phyloP scores from a whole-genome alignment of 2,329 filamentous ascomycete genomes.

The Xylariales sp. region DNA sequence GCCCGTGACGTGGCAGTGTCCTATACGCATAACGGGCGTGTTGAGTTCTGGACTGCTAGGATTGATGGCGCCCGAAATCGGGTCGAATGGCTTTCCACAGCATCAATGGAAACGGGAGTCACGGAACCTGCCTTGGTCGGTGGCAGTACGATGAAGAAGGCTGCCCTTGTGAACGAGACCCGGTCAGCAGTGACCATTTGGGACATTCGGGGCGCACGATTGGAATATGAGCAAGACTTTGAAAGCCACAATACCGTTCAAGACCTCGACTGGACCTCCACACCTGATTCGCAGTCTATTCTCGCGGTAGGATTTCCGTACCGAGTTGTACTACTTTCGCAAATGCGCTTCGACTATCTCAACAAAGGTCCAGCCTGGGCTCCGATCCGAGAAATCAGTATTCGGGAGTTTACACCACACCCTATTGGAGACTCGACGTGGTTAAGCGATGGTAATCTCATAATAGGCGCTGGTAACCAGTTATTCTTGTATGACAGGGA shows the following conservation, averaged over 20 bases:
- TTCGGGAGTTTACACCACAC: slow-evolving; percentile 84
- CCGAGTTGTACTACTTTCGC: slow-evolving; percentile 81
- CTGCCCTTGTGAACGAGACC: slow-evolving; percentile 80
- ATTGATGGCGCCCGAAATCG: slow-evolving; percentile 69
- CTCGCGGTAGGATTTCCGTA: slow-evolving; percentile 94
- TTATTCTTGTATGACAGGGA: slow-evolving; percentile 84
- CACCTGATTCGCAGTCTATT: slow-evolving; percentile 87
- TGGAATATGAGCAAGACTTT: slow-evolving; percentile 84
- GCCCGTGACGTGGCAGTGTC: slow-evolving; percentile 87
- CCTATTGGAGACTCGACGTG: slow-evolving; percentile 94
- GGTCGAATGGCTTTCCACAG: slow-evolving; percentile 86
- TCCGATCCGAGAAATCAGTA: slow-evolving; percentile 82
- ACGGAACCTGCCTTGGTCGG: slow-evolving; percentile 80
- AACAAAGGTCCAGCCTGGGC: slow-evolving; percentile 92
- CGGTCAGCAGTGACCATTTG: slow-evolving; percentile 87
- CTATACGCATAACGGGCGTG: slow-evolving; percentile 78
- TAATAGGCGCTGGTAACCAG: slow-evolving; percentile 91
- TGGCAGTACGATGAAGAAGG: slow-evolving; percentile 87
- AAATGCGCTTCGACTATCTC: slow-evolving; percentile 92
- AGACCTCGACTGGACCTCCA: slow-evolving; percentile 94
- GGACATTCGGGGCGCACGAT: slow-evolving; percentile 83
- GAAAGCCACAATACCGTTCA: slow-evolving; percentile 78
- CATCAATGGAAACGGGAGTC: slow-evolving; percentile 82
- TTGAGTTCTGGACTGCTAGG: slow-evolving; percentile 87
- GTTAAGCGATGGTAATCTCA: slow-evolving; percentile 85